Conservation (phyloP, 345 rosid species). For the Lagerstroemia speciosa region DNA sequence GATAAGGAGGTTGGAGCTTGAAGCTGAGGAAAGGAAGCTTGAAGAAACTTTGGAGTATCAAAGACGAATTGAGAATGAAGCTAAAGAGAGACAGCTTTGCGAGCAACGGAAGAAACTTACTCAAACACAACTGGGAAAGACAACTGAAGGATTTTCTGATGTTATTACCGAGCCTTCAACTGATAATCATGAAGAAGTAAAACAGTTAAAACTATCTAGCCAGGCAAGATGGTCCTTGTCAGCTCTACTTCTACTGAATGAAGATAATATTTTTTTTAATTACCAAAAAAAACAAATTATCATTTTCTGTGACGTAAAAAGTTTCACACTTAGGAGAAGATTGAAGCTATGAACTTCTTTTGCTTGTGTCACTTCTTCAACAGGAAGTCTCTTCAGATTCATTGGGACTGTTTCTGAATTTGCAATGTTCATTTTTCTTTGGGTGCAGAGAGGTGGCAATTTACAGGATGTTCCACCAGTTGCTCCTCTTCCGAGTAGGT, state of each 20-base stretch:
- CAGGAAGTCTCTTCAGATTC: not conserved
- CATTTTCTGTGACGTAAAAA: too few relatives aligned
- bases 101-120: slow-evolving; percentile 60
- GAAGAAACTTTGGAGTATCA: slow-evolving; percentile 81
- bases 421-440: not conserved
- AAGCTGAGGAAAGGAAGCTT: slow-evolving; percentile 85
- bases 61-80: slow-evolving; percentile 82
- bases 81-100: slow-evolving; percentile 76
- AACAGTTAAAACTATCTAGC: slow-evolving; percentile 8
- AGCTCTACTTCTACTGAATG: slow-evolving; percentile 6
- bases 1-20: slow-evolving; percentile 64
- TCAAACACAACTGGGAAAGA: slow-evolving; percentile 25
- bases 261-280: too few relatives aligned
- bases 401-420: not conserved
- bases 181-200: slow-evolving; percentile 21
- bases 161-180: not conserved
- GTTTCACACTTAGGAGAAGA: too few relatives aligned
- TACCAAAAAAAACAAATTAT: too few relatives aligned
- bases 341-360: not conserved
- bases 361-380: not conserved
- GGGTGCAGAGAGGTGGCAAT: slow-evolving; percentile 11
- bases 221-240: slow-evolving; percentile 23
- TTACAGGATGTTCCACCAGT: slow-evolving; percentile 27
- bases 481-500: slow-evolving; percentile 15
- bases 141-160: slow-evolving; percentile 23